These are phyloP conservation scores for Globisporangium rhizosaccharum DNA, from an alignment of 352 stramenopile genomes.

Conservation along the genomic window DNA sequence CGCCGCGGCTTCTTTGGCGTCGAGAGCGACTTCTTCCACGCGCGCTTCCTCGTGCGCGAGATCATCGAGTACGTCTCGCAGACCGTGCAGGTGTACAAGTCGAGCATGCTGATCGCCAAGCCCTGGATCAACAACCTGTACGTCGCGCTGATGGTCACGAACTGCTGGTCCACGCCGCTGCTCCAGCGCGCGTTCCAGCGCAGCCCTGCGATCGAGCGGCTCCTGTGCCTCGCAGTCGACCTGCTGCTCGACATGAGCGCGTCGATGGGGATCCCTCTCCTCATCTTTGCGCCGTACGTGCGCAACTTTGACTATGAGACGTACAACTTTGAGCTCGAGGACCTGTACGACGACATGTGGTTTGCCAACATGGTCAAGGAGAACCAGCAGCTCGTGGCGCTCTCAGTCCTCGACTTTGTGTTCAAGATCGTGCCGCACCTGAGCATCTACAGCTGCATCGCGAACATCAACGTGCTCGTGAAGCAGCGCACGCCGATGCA, in stretches of 20 bases:
- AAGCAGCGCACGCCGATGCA: not conserved
- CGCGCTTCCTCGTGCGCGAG: constrained; percentile 27
- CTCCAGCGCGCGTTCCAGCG: constrained; percentile 6
- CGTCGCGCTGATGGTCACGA: constrained; percentile 24
- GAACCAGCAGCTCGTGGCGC: constrained; percentile 12
- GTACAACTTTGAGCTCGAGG: constrained; percentile 7
- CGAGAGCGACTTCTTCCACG: constrained; percentile 25
- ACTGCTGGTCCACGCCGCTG: constrained; percentile 9
- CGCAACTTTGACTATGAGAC: constrained; percentile 3
- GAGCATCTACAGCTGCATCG: constrained; percentile 13
- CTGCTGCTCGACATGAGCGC: constrained; percentile 4
- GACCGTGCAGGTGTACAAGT: constrained; percentile 32
- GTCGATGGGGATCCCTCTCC: constrained; percentile 10
- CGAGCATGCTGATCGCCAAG: constrained; percentile 33
- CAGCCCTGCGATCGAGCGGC: constrained; percentile 5
- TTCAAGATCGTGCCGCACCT: constrained; percentile 13
- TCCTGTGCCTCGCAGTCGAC: constrained; percentile 3
- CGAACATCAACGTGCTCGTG: constrained; percentile 10
- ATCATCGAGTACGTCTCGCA: constrained; percentile 39
- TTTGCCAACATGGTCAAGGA: constrained; percentile 14
- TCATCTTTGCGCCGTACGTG: constrained; percentile 9
- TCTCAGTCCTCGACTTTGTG: constrained; percentile 8
- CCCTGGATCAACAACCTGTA: constrained; percentile 46
- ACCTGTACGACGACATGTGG: constrained; percentile 15
- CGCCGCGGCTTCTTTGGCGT: constrained; percentile 26